Evolutionary conservation across 2,329 filamentous ascomycete genomes (phyloP), one percentile per base, ranked within the genome.

Genomic region (Paraconiothyrium sp.): DNA sequence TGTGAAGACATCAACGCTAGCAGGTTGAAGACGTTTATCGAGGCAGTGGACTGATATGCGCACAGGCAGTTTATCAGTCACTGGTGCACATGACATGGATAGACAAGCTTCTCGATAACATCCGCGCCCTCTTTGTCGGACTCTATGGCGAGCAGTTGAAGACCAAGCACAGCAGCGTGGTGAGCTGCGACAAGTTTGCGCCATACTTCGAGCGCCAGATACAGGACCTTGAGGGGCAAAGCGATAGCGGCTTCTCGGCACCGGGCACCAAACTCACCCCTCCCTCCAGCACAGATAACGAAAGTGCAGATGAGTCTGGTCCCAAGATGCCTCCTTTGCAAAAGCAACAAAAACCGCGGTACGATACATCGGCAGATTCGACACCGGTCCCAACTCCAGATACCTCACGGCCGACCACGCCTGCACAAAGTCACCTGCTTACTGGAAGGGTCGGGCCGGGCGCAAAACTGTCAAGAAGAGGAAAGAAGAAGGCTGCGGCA

Each of bases 31-130:
- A 11, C 43, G 13, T 16, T 13, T 27, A 13, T 41, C 5, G 4
- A 27, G 9, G 7, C 39, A 22, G 48, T 37, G 57, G 39, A 46
- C 57, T 59, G 48, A 59, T 6, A 39, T 20, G 34, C 24, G 51
- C 13, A 4, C 73, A 97, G 93, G 95, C 94, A 67, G 95, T 99
- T 67, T 99, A 99, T 79, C 92, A 97, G 76, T 97, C 94, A 43
- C 88, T 99, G 35, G 86, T 99, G 34, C 94, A 97, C 79, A 87
- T 99, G 9, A 94, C 92, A 13, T 99, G 96, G 95, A 92, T 98
- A 67, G 95, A 99, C 79, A 93, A 95, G 78, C 89, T 99, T 51
- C 89, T 99, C 68, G 94, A 97, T 75, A 97, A 98, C 73, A 93
- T 98, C 72, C 92, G 90, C 77, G 93, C 92, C 10, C 89, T 99